Base-by-base conservation (phyloP, 768 basidiomycete species). In the Tylopilus sp. region DNA sequence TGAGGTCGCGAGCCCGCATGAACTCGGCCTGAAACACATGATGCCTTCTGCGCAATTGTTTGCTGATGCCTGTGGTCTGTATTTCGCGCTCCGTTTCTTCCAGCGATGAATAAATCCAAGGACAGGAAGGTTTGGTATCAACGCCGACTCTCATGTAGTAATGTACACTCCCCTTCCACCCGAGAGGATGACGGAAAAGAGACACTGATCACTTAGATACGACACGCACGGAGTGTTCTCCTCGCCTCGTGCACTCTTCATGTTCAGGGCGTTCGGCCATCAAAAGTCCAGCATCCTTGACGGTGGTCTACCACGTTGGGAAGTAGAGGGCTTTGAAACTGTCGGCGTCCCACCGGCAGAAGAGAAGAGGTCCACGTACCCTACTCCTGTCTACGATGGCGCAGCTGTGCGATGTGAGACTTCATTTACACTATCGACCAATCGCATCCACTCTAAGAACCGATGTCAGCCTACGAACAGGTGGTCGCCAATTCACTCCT, bases 251-350 rank as follows among this genome's bases (percentile, higher is more conserved):
- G 92, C 92, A 2, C 78, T 94, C 40, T 98, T 90, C 76, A 98
- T 92, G 77, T 97, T 98, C 80, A 82, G 89, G 72, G 79, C 88
- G 22, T 93, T 97, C 70, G 91, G 92, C 9, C 97, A 99, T 69
- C 70, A 77, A 29, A 85, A 85, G 40, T 91, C 93, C 9, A 91
- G 89, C 55, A 80, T 98, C 12, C 78, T 99, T 16, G 84, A 98
- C 68, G 97, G 97, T n/a, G 96, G 95, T 19, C 79, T 98, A 13
- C 92, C 90, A 29, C 74, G 81, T 36, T 96, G 91, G 90, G 75
- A 82, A 53, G 78, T 77, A 28, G 84, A 88, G 64, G 84, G 85
- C 19, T 72, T 79, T 16, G 73, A 78, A n/a, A 63, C 82, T 11
- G 85, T 83, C 45, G 56, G 58, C 22, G 49, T 56, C 36, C 68